phyloP scores from a whole-genome alignment of 495 filamentous ascomycete genomes.

The Penicillium diatomitis region DNA sequence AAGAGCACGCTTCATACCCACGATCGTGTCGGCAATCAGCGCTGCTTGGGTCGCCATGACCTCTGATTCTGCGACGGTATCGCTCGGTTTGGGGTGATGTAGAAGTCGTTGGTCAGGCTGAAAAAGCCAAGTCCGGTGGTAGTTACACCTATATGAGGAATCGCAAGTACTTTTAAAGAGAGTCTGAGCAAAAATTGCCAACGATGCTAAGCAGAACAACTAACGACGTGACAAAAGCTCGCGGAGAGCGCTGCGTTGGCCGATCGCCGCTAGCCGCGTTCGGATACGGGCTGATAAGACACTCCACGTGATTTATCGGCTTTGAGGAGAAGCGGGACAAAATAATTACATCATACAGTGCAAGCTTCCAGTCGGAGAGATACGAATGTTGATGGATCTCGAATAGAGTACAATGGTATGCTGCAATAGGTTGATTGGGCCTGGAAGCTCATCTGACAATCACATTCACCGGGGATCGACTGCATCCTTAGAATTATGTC shows the following conservation, averaged over 20 bases:
- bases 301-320: constrained; percentile 17
- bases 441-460: no score
- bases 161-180: background rate
- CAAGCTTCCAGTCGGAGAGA: no score
- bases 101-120: no score
- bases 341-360: background rate
- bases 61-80: constrained; percentile 12
- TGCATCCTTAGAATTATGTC: no score
- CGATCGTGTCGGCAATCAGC: constrained; percentile 62
- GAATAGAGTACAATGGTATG: no score
- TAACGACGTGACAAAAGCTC: constrained; percentile 19
- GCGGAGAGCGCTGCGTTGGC: constrained; percentile 24
- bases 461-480: no score
- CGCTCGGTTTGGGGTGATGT: background rate
- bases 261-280: constrained; percentile 28
- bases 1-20: constrained; percentile 65
- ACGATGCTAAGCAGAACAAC: constrained; percentile 3
- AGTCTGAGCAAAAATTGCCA: constrained; percentile 2
- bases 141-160: background rate
- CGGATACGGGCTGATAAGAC: constrained; percentile 22
- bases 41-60: constrained; percentile 64
- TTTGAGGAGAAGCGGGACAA: background rate
- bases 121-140: no score
- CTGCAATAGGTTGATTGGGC: no score
- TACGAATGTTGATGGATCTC: no score